Base-by-base conservation (phyloP, 306 rosid genomes). In the Coriaria nepalensis region DNA sequence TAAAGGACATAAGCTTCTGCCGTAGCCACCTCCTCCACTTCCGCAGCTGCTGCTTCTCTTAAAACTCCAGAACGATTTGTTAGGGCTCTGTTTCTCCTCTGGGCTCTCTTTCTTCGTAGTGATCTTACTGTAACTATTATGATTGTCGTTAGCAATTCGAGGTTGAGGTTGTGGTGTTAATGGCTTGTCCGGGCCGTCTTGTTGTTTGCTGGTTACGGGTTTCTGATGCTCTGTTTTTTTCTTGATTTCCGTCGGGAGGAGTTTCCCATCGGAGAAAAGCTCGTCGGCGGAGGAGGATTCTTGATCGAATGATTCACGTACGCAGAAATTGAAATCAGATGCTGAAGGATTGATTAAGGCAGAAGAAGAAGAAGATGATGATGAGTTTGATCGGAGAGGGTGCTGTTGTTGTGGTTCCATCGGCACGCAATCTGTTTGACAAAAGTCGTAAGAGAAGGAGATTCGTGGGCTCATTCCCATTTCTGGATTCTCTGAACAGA, bases 11-110 rank as follows among this genome's bases (percentile, higher is more conserved):
- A 87, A 67, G 40, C 82, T 82, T 10, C 80, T 65, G 10, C 80
- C 86, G 46, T 87, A 82, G 35, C 92, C 96, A 65, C 73, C 73
- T 0, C 96, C 96, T 36, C 92, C 96, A 65, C 73, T 75, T 0
- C 96, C 96, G 66, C 94, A 82, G 40, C 96, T 87, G 35, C 92
- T 87, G 46, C 96, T 87, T 55, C 96, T 66, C 68, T 75, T 82
- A 59, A 87, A 87, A 10, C 92, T 35, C 96, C 96, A 87, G 49
- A 82, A 87, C 0, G 92, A 87, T 56, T 68, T 20, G 29, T 20
- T 77, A 1, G 79, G 68, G 55, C 57, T 60, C 12, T 72, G 78
- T 67, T 73, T 69, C 70, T 62, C 73, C 40, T 69, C 80, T 35
- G 29, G 9, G 51, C 29, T 53, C 40, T 63, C 65, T 57, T 73